A percentile compares a stretch with the other conserved stretches of the same genome.
Evolutionary conservation across 2,329 filamentous ascomycete species (phyloP).

Genomic region (Talaromyces funiculosus): DNA sequence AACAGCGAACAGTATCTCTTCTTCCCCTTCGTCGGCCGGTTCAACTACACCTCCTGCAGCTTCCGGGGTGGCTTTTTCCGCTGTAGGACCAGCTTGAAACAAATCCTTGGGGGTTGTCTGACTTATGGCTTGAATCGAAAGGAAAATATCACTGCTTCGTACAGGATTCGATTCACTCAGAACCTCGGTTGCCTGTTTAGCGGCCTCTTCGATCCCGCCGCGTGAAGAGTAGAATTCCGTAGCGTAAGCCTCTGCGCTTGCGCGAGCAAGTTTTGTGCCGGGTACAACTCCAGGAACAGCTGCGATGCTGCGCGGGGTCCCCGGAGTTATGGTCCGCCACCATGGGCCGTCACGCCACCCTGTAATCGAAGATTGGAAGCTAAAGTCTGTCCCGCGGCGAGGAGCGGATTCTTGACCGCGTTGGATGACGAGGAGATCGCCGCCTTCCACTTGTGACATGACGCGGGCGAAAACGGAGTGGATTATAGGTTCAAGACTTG

Average conservation of each 20-base stretch:
- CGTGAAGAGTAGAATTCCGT: constrained; percentile 72
- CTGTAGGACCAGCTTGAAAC: constrained; percentile 56
- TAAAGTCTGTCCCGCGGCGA: constrained; percentile 52
- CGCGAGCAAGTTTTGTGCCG: constrained; percentile 85
- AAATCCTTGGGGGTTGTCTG: constrained; percentile 60
- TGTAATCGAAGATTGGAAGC: constrained; percentile 36
- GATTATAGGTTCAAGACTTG: constrained; percentile 86
- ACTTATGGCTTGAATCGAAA: constrained; percentile 83
- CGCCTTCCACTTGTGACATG: constrained; percentile 98
- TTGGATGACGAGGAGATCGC: constrained; percentile 89
- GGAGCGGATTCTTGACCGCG: constrained; percentile 79
- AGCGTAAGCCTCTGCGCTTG: constrained; percentile 81
- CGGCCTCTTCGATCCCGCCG: constrained; percentile 75
- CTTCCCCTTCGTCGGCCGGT: constrained; percentile 35
- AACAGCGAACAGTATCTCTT: constrained; percentile 69
- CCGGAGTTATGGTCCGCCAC: constrained; percentile 65
- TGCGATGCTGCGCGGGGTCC: constrained; percentile 67
- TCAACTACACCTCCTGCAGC: constrained; percentile 30
- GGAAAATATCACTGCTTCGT: constrained; percentile 87
- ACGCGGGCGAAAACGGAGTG: constrained; percentile 88
- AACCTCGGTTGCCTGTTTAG: constrained; percentile 70
- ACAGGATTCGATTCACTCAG: constrained; percentile 83
- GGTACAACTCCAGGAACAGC: constrained; percentile 74
- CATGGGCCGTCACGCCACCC: constrained; percentile 91
- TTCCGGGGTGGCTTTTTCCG: constrained; percentile 24